phyloP scores from a whole-genome alignment of 2,329 filamentous ascomycete genomes.

The Aspergillus ruber region DNA sequence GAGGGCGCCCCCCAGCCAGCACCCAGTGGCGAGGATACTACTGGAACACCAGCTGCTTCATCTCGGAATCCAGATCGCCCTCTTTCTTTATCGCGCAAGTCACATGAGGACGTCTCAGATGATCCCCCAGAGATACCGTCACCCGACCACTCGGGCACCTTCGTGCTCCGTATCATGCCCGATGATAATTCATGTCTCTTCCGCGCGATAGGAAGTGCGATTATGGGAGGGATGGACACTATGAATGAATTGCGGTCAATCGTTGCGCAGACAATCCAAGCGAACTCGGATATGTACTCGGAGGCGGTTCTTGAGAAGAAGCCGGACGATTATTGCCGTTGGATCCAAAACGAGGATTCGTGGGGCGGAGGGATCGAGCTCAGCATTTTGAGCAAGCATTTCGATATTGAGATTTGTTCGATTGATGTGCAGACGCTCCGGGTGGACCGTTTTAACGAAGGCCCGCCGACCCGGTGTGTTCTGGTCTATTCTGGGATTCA shows the following conservation, averaged over 20 bases:
- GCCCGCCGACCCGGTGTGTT: conserved; percentile 62
- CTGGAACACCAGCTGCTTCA: conserved; percentile 7
- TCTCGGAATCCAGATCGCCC: conserved; percentile 10
- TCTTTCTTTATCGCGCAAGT: conserved; percentile 37
- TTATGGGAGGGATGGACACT: conserved; percentile 61
- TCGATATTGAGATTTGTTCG: conserved; percentile 76
- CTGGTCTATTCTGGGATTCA: conserved; percentile 89
- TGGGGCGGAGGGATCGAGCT: conserved; percentile 95
- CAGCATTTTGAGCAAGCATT: conserved; percentile 74
- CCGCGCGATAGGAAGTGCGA: conserved; percentile 73
- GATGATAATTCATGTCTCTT: conserved; percentile 96
- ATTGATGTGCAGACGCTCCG: conserved; percentile 68
- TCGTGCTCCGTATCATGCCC: conserved; percentile 85
- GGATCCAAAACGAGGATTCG: conserved; percentile 70
- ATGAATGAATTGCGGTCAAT: conserved; percentile 70
- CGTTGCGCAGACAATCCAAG: conserved; percentile 71
- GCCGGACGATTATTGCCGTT: conserved; percentile 69
- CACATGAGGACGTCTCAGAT: conserved; percentile 37
- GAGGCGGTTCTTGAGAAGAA: conserved; percentile 68
- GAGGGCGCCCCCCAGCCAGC: conserved; percentile 21
- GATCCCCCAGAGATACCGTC: conserved; percentile 59
- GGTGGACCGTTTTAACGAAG: conserved; percentile 73
- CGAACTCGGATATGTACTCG: conserved; percentile 65
- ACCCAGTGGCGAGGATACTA: conserved; percentile 2
- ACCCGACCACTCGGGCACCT: conserved; percentile 49